A percentile compares a stretch with the other conserved stretches of the same genome.
phyloP scores from a whole-genome alignment of 495 filamentous ascomycete species.

The Xylaria telfairii region DNA sequence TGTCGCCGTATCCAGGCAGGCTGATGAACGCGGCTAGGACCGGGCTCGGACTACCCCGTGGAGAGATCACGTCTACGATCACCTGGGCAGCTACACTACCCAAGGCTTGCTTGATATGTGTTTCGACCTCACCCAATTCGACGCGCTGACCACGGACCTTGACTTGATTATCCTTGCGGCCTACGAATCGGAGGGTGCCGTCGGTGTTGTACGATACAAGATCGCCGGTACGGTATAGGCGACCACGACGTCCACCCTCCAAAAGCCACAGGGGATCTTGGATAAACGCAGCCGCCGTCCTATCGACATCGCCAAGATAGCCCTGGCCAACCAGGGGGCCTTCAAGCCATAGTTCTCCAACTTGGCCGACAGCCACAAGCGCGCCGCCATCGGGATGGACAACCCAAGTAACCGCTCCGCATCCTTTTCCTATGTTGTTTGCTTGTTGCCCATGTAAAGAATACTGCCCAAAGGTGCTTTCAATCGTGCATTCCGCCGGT shows the following conservation, averaged over 20 bases:
- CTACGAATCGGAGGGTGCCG: slow-evolving; percentile 27
- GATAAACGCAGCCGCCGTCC: slow-evolving; percentile 5
- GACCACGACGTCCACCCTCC: neutral
- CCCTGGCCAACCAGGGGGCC: slow-evolving; percentile 28
- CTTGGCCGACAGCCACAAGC: slow-evolving; percentile 50
- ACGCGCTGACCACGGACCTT: slow-evolving; percentile 36
- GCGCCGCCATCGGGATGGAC: slow-evolving; percentile 56
- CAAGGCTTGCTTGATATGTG: neutral
- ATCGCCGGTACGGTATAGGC: slow-evolving; percentile 43
- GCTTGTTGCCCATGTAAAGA: neutral
- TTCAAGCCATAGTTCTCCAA: slow-evolving; percentile 46
- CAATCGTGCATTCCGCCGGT: slow-evolving; percentile 48
- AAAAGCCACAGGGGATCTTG: neutral
- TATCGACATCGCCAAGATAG: neutral
- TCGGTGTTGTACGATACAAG: slow-evolving; percentile 41
- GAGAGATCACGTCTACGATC: no score
- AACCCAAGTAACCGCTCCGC: slow-evolving; percentile 45
- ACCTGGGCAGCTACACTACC: no score
- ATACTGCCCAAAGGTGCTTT: neutral
- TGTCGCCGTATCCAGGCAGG: no score
- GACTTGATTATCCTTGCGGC: slow-evolving; percentile 35
- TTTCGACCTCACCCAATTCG: slow-evolving; percentile 36
- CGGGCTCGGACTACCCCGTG: no score
- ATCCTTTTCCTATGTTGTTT: neutral
- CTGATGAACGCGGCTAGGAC: no score